phyloP scores from a whole-genome alignment of 805 yeast genomes.

The Isabelozyma pseudorhagii region DNA sequence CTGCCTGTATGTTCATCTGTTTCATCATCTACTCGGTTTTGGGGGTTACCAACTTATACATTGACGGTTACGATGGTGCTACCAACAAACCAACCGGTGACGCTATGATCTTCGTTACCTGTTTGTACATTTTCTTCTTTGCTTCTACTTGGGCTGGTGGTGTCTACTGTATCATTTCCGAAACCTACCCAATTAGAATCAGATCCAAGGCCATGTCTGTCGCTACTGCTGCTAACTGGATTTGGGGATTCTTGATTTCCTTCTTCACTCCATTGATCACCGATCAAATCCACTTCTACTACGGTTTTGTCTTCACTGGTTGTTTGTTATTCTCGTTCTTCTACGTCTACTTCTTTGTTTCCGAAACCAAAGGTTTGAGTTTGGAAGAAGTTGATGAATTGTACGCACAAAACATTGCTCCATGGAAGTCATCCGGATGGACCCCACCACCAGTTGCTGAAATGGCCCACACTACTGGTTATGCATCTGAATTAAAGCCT shows the following conservation, averaged over 20 bases:
- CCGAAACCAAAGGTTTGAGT: conserved; percentile 77
- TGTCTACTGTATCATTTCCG: conserved; percentile 62
- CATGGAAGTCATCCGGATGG: conserved; percentile 47
- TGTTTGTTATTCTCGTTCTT: conserved; percentile 59
- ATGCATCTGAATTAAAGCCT: conserved; percentile 32
- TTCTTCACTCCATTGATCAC: conserved; percentile 68
- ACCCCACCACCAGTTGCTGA: conserved; percentile 42
- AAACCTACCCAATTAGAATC: conserved; percentile 64
- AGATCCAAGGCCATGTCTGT: conserved; percentile 61
- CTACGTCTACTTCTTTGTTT: conserved; percentile 69
- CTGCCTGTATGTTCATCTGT: conserved; percentile 49
- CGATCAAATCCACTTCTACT: conserved; percentile 54
- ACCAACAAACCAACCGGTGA: conserved; percentile 49
- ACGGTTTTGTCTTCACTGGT: conserved; percentile 66
- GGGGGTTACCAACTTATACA: conserved; percentile 50
- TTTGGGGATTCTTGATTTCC: conserved; percentile 59
- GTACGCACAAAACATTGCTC: conserved; percentile 41
- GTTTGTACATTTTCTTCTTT: conserved; percentile 61
- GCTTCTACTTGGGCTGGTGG: conserved; percentile 76
- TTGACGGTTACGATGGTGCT: conserved; percentile 39
- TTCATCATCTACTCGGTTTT: conserved; percentile 59
- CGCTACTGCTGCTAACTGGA: conserved; percentile 65
- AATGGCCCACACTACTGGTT: conserved; percentile 39
- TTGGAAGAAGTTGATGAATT: conserved; percentile 79
- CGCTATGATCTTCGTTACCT: conserved; percentile 61